Conservation (phyloP, 2,329 filamentous ascomycete genomes). For the Talaromyces sp. region DNA sequence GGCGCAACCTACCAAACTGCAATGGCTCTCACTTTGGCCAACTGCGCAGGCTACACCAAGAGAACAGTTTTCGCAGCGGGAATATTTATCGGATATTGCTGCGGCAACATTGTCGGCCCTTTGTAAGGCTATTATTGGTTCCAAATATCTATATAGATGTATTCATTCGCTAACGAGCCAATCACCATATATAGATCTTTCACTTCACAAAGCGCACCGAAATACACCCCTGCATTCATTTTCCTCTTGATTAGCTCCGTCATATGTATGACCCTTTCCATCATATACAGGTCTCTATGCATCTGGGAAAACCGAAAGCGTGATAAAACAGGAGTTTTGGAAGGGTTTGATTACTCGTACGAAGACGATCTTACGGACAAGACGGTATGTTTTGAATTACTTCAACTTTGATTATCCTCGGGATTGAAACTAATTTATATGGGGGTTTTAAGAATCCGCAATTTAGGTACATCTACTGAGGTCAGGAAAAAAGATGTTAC, state of each 20-base stretch:
- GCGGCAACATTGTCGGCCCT: no score
- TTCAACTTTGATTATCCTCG: no score
- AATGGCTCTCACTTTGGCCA: slow-evolving; percentile 43
- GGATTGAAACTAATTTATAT: no score
- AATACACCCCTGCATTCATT: slow-evolving; percentile 1
- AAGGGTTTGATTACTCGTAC: slow-evolving; percentile 2
- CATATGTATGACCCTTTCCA: background rate
- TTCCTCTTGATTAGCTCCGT: background rate
- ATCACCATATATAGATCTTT: background rate
- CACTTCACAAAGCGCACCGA: background rate
- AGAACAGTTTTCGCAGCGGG: slow-evolving; percentile 12
- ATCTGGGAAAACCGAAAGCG: background rate
- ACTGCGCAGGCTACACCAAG: slow-evolving; percentile 48
- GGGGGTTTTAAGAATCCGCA: no score
- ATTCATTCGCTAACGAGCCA: no score
- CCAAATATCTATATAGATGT: no score
- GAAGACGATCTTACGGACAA: slow-evolving; percentile 1
- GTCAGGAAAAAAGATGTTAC: no score
- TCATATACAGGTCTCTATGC: background rate
- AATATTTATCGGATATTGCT: no score
- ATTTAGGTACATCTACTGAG: no score
- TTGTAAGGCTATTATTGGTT: no score
- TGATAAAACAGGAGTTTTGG: background rate
- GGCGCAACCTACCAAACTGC: slow-evolving; percentile 42
- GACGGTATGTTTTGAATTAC: background rate